Percentiles rank a stretch among this genome's conserved stretches.
These are phyloP conservation scores for Cladosporium halotolerans DNA, from an alignment of 2,329 filamentous ascomycete species.

Conservation along the genomic window DNA sequence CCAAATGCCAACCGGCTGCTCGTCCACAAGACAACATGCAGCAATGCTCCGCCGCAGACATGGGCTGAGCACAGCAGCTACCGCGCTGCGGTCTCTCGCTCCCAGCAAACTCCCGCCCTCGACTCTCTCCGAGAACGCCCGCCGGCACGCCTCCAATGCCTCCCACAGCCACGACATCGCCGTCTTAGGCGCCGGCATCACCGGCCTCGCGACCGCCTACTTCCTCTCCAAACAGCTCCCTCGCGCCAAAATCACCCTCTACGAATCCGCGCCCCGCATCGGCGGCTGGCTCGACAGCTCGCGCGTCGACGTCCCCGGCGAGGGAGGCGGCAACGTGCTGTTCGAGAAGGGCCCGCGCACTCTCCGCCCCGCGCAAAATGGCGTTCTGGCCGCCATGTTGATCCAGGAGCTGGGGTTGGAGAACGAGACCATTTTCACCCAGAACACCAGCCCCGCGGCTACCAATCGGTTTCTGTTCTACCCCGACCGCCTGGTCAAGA, in stretches of 20 bases:
- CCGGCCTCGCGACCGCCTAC: conserved; percentile 71
- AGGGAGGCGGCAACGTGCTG: conserved; percentile 48
- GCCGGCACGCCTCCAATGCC: conserved; percentile 13
- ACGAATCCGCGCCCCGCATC: conserved; percentile 62
- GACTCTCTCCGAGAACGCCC: neutral
- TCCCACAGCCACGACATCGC: conserved; percentile 43
- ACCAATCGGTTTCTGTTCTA: conserved; percentile 79
- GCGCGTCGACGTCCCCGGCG: conserved; percentile 53
- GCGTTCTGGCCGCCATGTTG: conserved; percentile 63
- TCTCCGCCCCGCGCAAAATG: conserved; percentile 55
- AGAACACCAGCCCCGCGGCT: conserved; percentile 46
- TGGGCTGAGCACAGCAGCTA: conserved; percentile 14
- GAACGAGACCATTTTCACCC: conserved; percentile 51
- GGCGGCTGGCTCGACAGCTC: conserved; percentile 82
- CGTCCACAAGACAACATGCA: conserved; percentile 13
- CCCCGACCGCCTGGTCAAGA: conserved; percentile 67
- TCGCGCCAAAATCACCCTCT: conserved; percentile 67
- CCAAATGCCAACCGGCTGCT: no score
- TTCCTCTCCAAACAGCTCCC: conserved; percentile 66
- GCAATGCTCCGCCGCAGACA: conserved; percentile 25
- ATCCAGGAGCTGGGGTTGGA: conserved; percentile 52
- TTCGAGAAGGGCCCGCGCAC: conserved; percentile 84
- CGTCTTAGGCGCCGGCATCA: conserved; percentile 75
- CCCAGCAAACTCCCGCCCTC: neutral
- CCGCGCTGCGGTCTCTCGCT: conserved; percentile 2